phyloP scores from a whole-genome alignment of 495 filamentous ascomycete species.

The Neurospora discreta region DNA sequence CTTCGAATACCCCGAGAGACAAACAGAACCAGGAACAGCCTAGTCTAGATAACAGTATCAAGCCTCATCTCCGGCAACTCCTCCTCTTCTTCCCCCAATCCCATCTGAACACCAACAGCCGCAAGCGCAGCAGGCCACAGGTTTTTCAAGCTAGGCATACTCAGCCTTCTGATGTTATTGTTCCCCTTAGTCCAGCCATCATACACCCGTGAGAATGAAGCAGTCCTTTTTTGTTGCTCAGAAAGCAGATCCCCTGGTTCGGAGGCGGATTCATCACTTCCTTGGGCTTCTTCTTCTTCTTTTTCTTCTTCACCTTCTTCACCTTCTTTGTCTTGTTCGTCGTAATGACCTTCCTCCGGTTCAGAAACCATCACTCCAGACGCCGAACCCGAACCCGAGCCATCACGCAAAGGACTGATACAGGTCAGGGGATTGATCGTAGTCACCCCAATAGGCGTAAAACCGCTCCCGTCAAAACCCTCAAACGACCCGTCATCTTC shows the following conservation, averaged over 20 bases:
- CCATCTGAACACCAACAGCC: background rate
- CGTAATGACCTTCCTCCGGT: background rate
- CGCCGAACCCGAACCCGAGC: background rate
- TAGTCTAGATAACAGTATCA: background rate
- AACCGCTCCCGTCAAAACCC: background rate
- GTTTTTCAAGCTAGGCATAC: background rate
- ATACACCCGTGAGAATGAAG: background rate
- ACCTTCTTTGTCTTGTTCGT: background rate
- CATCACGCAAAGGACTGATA: background rate
- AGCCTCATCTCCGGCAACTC: background rate
- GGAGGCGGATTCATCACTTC: background rate
- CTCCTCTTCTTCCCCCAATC: background rate
- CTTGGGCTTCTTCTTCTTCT: background rate
- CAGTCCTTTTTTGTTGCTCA: background rate
- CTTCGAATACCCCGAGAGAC: background rate
- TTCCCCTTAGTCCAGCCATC: background rate
- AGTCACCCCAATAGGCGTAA: background rate
- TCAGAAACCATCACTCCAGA: background rate
- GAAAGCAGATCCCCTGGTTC: background rate
- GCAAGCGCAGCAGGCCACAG: background rate
- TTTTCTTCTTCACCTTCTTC: background rate
- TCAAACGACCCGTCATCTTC: background rate
- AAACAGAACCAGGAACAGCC: background rate
- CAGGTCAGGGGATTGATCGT: background rate
- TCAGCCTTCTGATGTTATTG: background rate